Conservation (phyloP, 2,329 filamentous ascomycete species). For the Trichoderma oligosporum region DNA sequence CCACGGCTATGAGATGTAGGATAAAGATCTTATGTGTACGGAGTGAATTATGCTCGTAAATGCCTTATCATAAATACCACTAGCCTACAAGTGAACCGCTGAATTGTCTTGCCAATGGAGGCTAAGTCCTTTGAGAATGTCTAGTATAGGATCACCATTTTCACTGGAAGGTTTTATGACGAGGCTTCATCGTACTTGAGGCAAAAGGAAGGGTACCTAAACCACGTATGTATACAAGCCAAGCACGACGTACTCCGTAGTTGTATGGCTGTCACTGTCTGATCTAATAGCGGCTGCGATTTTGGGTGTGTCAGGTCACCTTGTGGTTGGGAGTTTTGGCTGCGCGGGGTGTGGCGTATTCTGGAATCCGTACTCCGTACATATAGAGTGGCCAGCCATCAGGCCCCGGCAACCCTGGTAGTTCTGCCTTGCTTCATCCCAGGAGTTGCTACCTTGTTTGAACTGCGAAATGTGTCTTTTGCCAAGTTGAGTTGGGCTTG, state of each 20-base stretch:
- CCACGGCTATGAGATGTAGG: not conserved
- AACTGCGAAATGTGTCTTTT: conserved; percentile 21
- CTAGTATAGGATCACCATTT: no score
- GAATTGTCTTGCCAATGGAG: not conserved
- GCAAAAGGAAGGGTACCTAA: not conserved
- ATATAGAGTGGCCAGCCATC: not conserved
- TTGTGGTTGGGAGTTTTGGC: conserved; percentile 1
- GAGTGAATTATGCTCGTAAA: not conserved
- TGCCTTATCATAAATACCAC: not conserved
- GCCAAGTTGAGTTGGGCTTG: conserved; percentile 36
- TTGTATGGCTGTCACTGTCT: not conserved
- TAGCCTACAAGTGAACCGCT: not conserved
- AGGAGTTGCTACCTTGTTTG: not conserved
- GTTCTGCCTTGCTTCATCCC: not conserved
- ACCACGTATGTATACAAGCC: not conserved
- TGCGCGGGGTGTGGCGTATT: conserved; percentile 5
- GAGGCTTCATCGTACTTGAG: not conserved
- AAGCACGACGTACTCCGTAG: no score
- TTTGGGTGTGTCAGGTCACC: conserved; percentile 3
- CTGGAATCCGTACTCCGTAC: no score
- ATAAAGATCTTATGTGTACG: not conserved
- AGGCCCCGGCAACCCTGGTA: not conserved
- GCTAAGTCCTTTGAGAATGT: not conserved
- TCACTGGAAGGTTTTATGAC: no score
- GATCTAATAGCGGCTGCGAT: conserved; percentile 6